Evolutionary conservation across 1,139 yeast genomes (phyloP), one percentile per base, ranked within the genome.

Genomic region (Zygoascus sp.): DNA sequence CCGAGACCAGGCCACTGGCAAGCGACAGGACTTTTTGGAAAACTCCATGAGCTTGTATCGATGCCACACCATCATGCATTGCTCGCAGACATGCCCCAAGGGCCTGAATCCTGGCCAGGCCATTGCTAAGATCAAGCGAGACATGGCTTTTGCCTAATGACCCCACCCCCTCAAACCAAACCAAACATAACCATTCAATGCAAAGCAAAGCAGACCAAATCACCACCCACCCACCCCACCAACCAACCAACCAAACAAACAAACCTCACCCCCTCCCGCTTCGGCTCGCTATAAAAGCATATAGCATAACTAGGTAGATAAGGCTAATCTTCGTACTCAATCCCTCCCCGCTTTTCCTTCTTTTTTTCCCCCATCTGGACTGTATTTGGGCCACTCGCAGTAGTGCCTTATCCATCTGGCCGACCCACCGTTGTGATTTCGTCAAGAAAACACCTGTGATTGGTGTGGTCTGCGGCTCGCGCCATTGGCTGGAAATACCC

Each of bases 1-100:
- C 43, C 85, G 99, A 75, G 99, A 92, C 70, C 83, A 88, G 70
- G 96, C 96, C 47, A 76, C 88, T 39, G 75, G 71, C 55, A 62
- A 74, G 59, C 89, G 99, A 77, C 86, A 81, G 68, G 86, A 82
- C 63, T 83, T 84, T 87, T 78, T 92, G 63, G 94, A 94, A 70
- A 92, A 92, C 79, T 83, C 96, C 52, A 94, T 92, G 98, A 84
- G 96, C 51, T 76, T 92, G 65, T 92, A 94, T 80, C 85, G 99
- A 78, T 92, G 99, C 72, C 99, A 92, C 76, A 92, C 97, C 53
- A 92, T 92, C 65, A 86, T 92, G 96, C 92, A 92, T 79, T 92
- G 97, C 80, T 79, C 97, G 49, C 83, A 79, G 69, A 94, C 98
- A 49, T 92, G 99, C 77, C 99, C 99, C 61, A 92, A 92, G 80